These are phyloP conservation scores for Euphorbia lathyris DNA, from an alignment of 345 rosid genomes.

Conservation along the genomic window DNA sequence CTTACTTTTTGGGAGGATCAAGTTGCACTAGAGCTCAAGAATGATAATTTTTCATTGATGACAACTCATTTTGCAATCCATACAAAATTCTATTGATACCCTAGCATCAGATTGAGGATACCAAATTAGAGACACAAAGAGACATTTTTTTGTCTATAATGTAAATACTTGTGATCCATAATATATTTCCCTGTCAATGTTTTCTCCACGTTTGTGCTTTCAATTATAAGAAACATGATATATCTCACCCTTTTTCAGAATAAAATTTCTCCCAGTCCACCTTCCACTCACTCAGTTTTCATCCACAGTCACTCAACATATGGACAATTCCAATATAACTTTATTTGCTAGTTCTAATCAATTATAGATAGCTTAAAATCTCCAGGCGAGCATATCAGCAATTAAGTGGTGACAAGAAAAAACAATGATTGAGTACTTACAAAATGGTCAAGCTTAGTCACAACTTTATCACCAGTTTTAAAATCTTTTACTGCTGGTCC, in stretches of 20 bases:
- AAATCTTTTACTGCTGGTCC: conserved; percentile 13
- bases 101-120: too few species aligned
- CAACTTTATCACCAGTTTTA: conserved; percentile 20
- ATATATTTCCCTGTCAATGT: neutral
- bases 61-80: neutral
- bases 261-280: neutral
- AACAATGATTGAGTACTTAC: conserved; percentile 10
- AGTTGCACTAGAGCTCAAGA: too few species aligned
- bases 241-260: neutral
- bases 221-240: neutral
- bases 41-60: neutral
- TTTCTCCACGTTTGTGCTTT: neutral
- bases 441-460: neutral
- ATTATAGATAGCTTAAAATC: neutral
- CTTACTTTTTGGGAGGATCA: neutral
- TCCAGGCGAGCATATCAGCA: neutral
- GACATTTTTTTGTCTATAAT: neutral
- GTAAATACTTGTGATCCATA: neutral
- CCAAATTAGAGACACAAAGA: neutral
- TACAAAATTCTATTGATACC: neutral
- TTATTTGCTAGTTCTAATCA: neutral
- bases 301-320: neutral
- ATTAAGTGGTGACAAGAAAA: neutral
- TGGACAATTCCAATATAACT: neutral
- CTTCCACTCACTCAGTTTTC: neutral